Conservation (phyloP, 495 filamentous ascomycete genomes). For the Symbiotaphrina buchneri region DNA sequence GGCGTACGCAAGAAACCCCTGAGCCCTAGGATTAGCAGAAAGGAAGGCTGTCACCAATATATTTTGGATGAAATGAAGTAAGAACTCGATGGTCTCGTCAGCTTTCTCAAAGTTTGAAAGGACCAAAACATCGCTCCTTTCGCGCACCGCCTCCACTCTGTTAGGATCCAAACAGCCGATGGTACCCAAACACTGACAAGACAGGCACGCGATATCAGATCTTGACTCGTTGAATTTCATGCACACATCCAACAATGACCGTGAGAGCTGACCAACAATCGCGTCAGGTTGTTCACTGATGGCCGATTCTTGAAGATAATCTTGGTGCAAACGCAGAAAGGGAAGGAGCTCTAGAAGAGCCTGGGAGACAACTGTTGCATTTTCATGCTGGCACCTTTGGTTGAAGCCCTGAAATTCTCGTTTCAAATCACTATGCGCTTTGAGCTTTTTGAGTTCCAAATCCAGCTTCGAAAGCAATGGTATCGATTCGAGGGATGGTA, state of each 20-base stretch:
- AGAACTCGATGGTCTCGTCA: conserved; percentile 67
- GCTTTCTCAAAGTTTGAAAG: conserved; percentile 63
- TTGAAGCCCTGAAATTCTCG: conserved; percentile 46
- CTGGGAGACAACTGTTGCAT: conserved; percentile 56
- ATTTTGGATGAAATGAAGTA: conserved; percentile 63
- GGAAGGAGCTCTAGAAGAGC: conserved; percentile 52
- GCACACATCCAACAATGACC: conserved; percentile 63
- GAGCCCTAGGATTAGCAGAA: conserved; percentile 64
- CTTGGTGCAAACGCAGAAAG: conserved; percentile 51
- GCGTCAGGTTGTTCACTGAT: conserved; percentile 68
- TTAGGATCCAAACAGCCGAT: conserved; percentile 87
- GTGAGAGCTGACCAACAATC: conserved; percentile 43
- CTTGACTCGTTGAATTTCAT: conserved; percentile 53
- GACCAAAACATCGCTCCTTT: conserved; percentile 59
- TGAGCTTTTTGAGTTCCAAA: conserved; percentile 35
- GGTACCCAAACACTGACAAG: conserved; percentile 59
- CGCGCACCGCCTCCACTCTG: conserved; percentile 55
- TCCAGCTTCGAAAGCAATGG: conserved; percentile 42
- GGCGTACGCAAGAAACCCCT: conserved; percentile 75
- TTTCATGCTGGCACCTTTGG: conserved; percentile 57
- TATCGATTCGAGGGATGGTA: conserved; percentile 63
- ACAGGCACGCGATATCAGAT: conserved; percentile 41
- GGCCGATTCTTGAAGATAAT: conserved; percentile 60
- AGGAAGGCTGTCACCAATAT: conserved; percentile 80
- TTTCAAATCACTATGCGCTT: conserved; percentile 31